A percentile compares a stretch with the other conserved stretches of the same genome.
Evolutionary conservation across 345 rosid genomes (phyloP).

Genomic region (Pugionium dolabratum): DNA sequence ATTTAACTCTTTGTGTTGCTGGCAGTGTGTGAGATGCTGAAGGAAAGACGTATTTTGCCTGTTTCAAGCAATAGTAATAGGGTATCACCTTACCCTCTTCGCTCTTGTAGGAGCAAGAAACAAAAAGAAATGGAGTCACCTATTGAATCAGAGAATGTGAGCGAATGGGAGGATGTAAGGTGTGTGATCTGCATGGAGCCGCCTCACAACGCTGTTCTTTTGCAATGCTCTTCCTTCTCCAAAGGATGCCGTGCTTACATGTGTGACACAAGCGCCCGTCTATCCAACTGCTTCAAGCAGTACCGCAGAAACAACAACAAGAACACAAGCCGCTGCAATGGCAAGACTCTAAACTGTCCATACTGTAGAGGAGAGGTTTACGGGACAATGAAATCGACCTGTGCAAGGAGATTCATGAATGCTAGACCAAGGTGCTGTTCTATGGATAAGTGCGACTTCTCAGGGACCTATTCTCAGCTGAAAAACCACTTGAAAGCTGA

Average conservation of each 20-base stretch:
- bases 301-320: slow-evolving; percentile 59
- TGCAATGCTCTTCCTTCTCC: slow-evolving; percentile 78
- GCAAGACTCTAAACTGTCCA: slow-evolving; percentile 64
- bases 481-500: slow-evolving; percentile 64
- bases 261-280: slow-evolving; percentile 88
- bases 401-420: slow-evolving; percentile 66
- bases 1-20: slow-evolving; percentile 13
- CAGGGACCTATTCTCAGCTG: slow-evolving; percentile 69
- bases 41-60: slow-evolving; percentile 46
- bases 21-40: slow-evolving; percentile 44
- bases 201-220: slow-evolving; percentile 90
- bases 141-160: not conserved
- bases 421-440: slow-evolving; percentile 65
- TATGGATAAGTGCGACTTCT: slow-evolving; percentile 67
- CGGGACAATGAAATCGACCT: slow-evolving; percentile 70
- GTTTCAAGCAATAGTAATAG: slow-evolving; percentile 42
- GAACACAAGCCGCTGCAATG: slow-evolving; percentile 47
- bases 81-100: slow-evolving; percentile 53
- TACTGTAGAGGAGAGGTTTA: slow-evolving; percentile 82
- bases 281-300: slow-evolving; percentile 84
- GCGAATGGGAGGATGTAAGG: slow-evolving; percentile 71
- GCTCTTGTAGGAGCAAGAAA: slow-evolving; percentile 31
- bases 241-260: slow-evolving; percentile 89
- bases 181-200: slow-evolving; percentile 88
- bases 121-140: not conserved